Conservation (phyloP, 2,329 filamentous ascomycete species). For the Ascochyta viciae-villosae region DNA sequence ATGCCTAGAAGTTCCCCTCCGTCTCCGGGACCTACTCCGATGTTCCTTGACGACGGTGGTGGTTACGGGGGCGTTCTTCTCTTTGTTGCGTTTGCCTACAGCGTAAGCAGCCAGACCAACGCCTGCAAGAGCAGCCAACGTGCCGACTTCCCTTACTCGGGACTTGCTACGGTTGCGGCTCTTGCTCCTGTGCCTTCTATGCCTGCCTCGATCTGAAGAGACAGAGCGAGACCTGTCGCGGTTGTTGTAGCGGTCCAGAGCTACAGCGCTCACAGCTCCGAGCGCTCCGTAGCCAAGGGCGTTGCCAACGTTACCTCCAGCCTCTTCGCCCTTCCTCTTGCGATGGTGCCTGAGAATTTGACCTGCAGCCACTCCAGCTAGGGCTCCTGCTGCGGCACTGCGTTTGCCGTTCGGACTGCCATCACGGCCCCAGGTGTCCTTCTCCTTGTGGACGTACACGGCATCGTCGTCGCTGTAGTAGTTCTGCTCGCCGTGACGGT, state of each 20-base stretch:
- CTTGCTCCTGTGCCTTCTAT: constrained; percentile 32
- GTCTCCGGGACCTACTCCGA: constrained; percentile 55
- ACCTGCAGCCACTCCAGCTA: constrained; percentile 67
- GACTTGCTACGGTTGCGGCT: constrained; percentile 45
- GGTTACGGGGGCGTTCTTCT: constrained; percentile 51
- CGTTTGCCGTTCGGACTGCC: constrained; percentile 59
- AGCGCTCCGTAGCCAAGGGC: constrained; percentile 67
- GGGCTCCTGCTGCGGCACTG: constrained; percentile 67
- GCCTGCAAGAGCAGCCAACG: constrained; percentile 66
- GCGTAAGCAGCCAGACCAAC: constrained; percentile 66
- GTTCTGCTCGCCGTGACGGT: constrained; percentile 51
- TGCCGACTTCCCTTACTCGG: constrained; percentile 61
- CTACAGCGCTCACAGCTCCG: constrained; percentile 67
- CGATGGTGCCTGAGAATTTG: constrained; percentile 65
- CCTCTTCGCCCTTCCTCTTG: constrained; percentile 62
- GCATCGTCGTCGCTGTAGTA: constrained; percentile 68
- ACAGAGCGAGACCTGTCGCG: constrained; percentile 56
- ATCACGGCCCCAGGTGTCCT: constrained; percentile 51
- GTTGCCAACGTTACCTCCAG: constrained; percentile 59
- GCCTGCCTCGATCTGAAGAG: constrained; percentile 40
- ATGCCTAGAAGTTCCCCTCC: constrained; percentile 37
- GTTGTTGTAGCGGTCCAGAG: constrained; percentile 58
- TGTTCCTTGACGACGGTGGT: constrained; percentile 54
- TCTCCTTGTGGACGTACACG: constrained; percentile 65
- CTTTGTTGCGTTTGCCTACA: constrained; percentile 55